Percentiles rank a stretch among this genome's conserved stretches.
These are phyloP conservation scores for Aureobasidium sp. DNA, from an alignment of 2,329 filamentous ascomycete genomes.

Conservation along the genomic window DNA sequence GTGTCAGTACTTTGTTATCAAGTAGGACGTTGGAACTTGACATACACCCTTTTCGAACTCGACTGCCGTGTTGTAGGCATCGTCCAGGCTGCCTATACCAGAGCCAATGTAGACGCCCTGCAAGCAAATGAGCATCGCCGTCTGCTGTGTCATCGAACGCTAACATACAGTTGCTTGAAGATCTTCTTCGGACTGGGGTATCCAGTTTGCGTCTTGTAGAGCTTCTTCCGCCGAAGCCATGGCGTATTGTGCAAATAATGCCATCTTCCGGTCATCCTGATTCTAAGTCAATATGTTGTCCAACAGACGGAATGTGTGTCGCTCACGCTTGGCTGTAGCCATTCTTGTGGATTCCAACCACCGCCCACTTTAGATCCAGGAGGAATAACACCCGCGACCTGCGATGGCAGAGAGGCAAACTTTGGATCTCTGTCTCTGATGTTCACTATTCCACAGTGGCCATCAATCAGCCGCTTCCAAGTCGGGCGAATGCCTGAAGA, in stretches of 20 bases:
- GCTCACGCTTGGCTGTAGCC: slow-evolving; percentile 34
- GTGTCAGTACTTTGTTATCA: not conserved
- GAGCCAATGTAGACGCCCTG: slow-evolving; percentile 87
- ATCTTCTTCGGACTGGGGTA: slow-evolving; percentile 52
- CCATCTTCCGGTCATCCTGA: slow-evolving; percentile 71
- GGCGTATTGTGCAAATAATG: slow-evolving; percentile 87
- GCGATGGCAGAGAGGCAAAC: slow-evolving; percentile 73
- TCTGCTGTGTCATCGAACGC: slow-evolving; percentile 9
- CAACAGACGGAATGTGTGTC: slow-evolving; percentile 24
- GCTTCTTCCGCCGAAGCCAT: slow-evolving; percentile 83
- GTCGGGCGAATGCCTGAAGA: slow-evolving; percentile 58
- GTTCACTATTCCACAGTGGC: slow-evolving; percentile 73
- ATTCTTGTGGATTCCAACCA: slow-evolving; percentile 43
- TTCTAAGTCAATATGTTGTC: slow-evolving; percentile 24
- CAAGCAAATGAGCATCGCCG: not conserved
- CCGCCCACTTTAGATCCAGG: slow-evolving; percentile 39
- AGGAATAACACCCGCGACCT: slow-evolving; percentile 77
- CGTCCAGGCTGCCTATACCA: slow-evolving; percentile 89
- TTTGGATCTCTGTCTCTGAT: slow-evolving; percentile 54
- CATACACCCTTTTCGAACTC: slow-evolving; percentile 66
- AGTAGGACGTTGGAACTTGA: slow-evolving; percentile 7
- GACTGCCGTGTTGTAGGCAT: slow-evolving; percentile 77
- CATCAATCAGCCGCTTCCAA: slow-evolving; percentile 74
- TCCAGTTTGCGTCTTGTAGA: slow-evolving; percentile 73
- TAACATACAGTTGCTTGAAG: slow-evolving; percentile 59